These are phyloP conservation scores for Neckera pumila DNA, from an alignment of 225 moss, liverwort and hornwort species.

Conservation along the genomic window DNA sequence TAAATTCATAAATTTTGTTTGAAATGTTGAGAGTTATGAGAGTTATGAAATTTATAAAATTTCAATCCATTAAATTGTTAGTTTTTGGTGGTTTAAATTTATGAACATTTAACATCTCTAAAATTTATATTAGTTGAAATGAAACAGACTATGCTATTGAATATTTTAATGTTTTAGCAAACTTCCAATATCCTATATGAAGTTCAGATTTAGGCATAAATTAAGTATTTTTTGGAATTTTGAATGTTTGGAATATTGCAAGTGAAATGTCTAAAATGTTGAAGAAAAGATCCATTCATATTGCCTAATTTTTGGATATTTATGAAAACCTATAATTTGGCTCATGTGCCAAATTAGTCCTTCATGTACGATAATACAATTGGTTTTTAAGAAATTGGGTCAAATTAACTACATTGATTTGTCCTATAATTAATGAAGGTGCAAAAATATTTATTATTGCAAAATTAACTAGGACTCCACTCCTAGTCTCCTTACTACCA, in stretches of 20 bases:
- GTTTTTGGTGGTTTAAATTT: background rate
- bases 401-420: background rate
- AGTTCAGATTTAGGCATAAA: too few species aligned
- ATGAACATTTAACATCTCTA: background rate
- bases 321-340: rapidly evolving
- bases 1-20: too few species aligned
- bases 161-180: background rate
- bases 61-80: background rate
- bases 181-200: background rate
- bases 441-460: background rate
- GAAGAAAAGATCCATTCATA: too few species aligned
- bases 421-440: background rate
- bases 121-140: background rate
- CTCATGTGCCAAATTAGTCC: too few species aligned
- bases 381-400: background rate
- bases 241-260: too few species aligned
- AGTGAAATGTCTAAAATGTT: too few species aligned
- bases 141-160: background rate
- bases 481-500: background rate
- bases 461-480: background rate
- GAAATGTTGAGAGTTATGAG: background rate
- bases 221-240: too few species aligned
- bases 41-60: background rate
- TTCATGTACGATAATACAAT: background rate
- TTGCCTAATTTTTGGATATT: too few species aligned